phyloP scores from a whole-genome alignment of 768 basidiomycete species.

The Mycena indigotica region DNA sequence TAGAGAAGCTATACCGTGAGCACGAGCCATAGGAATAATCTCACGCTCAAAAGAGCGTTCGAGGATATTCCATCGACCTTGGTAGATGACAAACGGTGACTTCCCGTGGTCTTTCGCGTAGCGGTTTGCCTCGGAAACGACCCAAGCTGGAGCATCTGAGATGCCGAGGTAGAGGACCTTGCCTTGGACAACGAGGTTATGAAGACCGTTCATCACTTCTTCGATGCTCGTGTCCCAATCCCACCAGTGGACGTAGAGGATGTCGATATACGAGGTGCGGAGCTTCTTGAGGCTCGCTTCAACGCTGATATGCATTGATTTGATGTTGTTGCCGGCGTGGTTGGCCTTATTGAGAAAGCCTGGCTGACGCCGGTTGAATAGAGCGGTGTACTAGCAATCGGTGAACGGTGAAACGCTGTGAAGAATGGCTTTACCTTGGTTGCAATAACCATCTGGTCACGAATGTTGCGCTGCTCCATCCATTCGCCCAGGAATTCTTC shows the following conservation, averaged over 20 bases:
- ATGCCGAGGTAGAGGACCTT: slow-evolving; percentile 47
- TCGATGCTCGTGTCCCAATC: slow-evolving; percentile 40
- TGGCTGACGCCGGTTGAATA: slow-evolving; percentile 29
- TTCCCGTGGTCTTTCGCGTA: slow-evolving; percentile 43
- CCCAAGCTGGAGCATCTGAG: slow-evolving; percentile 39
- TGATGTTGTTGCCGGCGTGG: slow-evolving; percentile 27
- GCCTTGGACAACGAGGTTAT: slow-evolving; percentile 43
- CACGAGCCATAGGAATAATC: slow-evolving; percentile 40
- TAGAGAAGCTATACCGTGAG: not conserved
- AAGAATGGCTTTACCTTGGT: slow-evolving; percentile 42
- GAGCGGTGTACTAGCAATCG: slow-evolving; percentile 10
- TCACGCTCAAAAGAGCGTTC: slow-evolving; percentile 47
- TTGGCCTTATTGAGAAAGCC: slow-evolving; percentile 1
- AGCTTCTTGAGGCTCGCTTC: slow-evolving; percentile 46
- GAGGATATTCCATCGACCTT: slow-evolving; percentile 38
- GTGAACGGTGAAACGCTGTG: not conserved
- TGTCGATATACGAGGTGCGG: slow-evolving; percentile 58
- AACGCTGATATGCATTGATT: slow-evolving; percentile 51
- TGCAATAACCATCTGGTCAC: slow-evolving; percentile 53
- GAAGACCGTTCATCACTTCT: slow-evolving; percentile 50
- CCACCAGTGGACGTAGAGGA: slow-evolving; percentile 60
- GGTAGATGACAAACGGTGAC: slow-evolving; percentile 49
- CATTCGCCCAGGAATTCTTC: slow-evolving; percentile 59
- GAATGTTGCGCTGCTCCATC: slow-evolving; percentile 46
- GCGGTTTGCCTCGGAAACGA: slow-evolving; percentile 41